Evolutionary conservation across 2,329 filamentous ascomycete genomes (phyloP), one percentile per base, ranked within the genome.

Genomic region (Neonectria magnoliae): DNA sequence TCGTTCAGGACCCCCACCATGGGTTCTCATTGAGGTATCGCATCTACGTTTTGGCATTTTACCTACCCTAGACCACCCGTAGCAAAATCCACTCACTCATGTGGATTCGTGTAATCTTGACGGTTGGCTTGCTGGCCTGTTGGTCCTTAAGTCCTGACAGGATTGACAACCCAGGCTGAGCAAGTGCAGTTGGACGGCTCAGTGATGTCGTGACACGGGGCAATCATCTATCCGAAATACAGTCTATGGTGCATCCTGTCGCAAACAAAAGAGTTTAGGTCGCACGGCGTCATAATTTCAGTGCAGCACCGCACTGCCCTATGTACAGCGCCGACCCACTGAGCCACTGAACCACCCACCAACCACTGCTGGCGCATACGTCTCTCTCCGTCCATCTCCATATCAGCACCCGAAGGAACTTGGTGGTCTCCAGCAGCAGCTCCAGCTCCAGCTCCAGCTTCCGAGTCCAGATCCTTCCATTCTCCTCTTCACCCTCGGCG

Each of bases 221-320:
- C 27, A 51, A 51, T 14, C 20, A 41, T 41, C 51, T 31, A 14
- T 47, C 56, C 51, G 51, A 64, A 25, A 25, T 25, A 6, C 16
- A 1, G 8, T 41, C 36, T 5, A n/a, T n/a, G 36, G n/a, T 38
- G 27, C 50, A 52, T 27, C 33, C n/a, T 42, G 38, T 42, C 38
- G 16, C 38, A 42, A 42, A 41, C 38, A 57, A n/a, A 22, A 45
- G 18, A 14, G 29, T 18, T 36, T 25, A 25, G 18, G 57, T 45
- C 38, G 57, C 27, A 47, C 42, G 22, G 54, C 54, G 54, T 54
- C 60, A 64, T 64, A 38, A 42, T 64, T 50, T 51, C 22, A 53
- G 44, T 38, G 38, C 20, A 48, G 44, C 52, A 22, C 51, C 16
- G 57, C 52, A 47, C 41, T 61, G 62, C 62, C 62, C 62, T 58